These are phyloP conservation scores for Conidiobolus incongruus DNA, from an alignment of 371 early-diverging fungal species.

Conservation along the genomic window DNA sequence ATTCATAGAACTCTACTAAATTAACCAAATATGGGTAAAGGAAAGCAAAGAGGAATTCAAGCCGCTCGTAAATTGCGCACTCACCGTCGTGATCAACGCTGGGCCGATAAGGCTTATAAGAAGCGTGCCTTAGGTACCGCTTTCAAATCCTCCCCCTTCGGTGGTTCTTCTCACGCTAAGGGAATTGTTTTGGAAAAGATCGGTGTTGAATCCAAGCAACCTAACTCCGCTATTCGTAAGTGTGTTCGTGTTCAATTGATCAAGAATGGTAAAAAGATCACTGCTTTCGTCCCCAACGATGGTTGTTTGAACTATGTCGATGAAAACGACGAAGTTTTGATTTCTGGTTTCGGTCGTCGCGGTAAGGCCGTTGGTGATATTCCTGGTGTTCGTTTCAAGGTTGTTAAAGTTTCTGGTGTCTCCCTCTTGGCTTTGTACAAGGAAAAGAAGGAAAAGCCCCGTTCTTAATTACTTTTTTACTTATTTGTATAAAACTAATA, in stretches of 20 bases:
- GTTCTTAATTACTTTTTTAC: conserved; percentile 40
- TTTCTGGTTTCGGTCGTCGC: conserved; percentile 91
- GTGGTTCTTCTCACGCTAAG: conserved; percentile 99
- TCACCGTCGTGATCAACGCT: conserved; percentile 91
- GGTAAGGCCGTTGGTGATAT: conserved; percentile 95
- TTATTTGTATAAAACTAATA: background rate
- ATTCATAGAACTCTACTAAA: too few relatives aligned
- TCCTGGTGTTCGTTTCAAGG: conserved; percentile 99
- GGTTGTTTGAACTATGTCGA: conserved; percentile 98
- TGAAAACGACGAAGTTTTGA: conserved; percentile 89
- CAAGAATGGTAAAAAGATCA: conserved; percentile 99
- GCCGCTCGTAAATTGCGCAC: conserved; percentile 97
- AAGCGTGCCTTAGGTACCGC: conserved; percentile 96
- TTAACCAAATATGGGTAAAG: conserved; percentile 40
- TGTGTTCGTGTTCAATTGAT: conserved; percentile 99
- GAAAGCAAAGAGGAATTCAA: conserved; percentile 95
- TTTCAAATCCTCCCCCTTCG: conserved; percentile 93
- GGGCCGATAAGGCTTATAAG: conserved; percentile 98
- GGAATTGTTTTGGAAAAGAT: conserved; percentile 99
- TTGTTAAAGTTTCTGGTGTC: conserved; percentile 99
- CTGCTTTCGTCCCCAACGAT: conserved; percentile 99
- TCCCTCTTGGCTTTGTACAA: conserved; percentile 97
- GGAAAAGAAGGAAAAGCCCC: conserved; percentile 99
- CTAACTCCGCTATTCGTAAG: conserved; percentile 99
- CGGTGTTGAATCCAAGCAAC: conserved; percentile 99